phyloP scores from a whole-genome alignment of 2,329 filamentous ascomycete species.

The Calonectria pauciramosa region DNA sequence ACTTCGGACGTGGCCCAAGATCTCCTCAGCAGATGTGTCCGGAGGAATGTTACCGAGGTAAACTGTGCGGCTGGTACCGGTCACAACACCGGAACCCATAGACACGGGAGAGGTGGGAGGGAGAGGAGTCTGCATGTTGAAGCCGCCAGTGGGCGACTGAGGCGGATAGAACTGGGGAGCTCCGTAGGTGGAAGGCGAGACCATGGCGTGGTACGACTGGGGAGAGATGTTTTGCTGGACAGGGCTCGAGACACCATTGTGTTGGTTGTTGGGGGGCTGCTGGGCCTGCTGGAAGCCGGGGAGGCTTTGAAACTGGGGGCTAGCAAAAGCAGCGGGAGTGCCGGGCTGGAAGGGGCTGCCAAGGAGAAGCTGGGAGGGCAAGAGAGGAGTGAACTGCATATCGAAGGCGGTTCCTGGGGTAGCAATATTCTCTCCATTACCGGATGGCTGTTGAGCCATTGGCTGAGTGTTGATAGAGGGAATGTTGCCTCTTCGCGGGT shows the following conservation, averaged over 20 bases:
- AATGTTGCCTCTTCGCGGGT: slow-evolving; percentile 87
- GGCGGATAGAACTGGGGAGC: slow-evolving; percentile 88
- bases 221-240: slow-evolving; percentile 84
- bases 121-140: slow-evolving; percentile 69
- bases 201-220: slow-evolving; percentile 85
- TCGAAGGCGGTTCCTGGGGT: slow-evolving; percentile 92
- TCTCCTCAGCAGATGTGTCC: slow-evolving; percentile 96
- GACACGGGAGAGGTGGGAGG: slow-evolving; percentile 81
- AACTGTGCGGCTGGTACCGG: slow-evolving; percentile 94
- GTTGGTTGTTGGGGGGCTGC: slow-evolving; percentile 67
- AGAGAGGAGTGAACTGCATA: slow-evolving; percentile 97
- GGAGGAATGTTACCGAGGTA: slow-evolving; percentile 99
- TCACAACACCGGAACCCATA: slow-evolving; percentile 83
- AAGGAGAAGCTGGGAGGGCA: slow-evolving; percentile 93
- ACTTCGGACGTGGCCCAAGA: slow-evolving; percentile 94
- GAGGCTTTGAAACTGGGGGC: slow-evolving; percentile 91
- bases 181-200: slow-evolving; percentile 87
- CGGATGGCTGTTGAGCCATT: slow-evolving; percentile 61
- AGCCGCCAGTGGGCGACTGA: slow-evolving; percentile 88
- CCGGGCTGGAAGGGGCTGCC: slow-evolving; percentile 98
- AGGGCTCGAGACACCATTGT: slow-evolving; percentile 78
- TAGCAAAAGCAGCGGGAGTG: slow-evolving; percentile 89
- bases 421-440: slow-evolving; percentile 79
- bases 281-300: slow-evolving; percentile 77
- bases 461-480: slow-evolving; percentile 92